phyloP scores from a whole-genome alignment of 129 eudicot genomes.

The Pittosporum tobira region DNA sequence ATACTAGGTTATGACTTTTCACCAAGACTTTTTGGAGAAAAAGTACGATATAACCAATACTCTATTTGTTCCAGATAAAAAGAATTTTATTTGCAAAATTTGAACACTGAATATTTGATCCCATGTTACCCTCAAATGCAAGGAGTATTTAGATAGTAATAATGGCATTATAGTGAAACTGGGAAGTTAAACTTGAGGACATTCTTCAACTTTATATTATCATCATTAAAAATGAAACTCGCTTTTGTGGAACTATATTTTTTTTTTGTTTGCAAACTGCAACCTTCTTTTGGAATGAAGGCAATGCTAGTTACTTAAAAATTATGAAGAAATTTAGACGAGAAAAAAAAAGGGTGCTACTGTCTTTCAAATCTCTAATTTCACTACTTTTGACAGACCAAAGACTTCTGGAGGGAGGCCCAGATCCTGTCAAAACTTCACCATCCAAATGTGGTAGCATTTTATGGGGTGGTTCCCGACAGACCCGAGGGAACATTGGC shows the following conservation, averaged over 20 bases:
- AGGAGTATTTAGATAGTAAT: no score
- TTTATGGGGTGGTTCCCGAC: slow-evolving; percentile 71
- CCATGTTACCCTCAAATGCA: no score
- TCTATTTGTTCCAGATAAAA: background rate
- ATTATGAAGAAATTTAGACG: background rate
- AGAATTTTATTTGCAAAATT: no score
- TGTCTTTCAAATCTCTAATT: slow-evolving; percentile 3
- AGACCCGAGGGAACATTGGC: slow-evolving; percentile 63
- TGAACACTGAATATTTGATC: no score
- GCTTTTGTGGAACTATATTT: no score
- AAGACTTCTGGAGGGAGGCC: slow-evolving; percentile 84
- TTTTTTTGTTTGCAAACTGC: no score
- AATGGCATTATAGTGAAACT: no score
- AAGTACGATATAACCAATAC: background rate
- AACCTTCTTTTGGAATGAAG: no score
- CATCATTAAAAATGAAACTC: no score
- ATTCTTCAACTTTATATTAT: no score
- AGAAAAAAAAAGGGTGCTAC: background rate
- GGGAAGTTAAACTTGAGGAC: no score
- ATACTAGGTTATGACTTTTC: background rate
- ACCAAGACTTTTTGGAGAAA: background rate
- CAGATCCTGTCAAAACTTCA: slow-evolving; percentile 63
- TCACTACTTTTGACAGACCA: slow-evolving; percentile 29
- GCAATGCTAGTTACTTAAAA: no score
- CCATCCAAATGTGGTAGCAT: slow-evolving; percentile 77